Evolutionary conservation across 164 flowering plant genomes (phyloP).

Genomic region (Vitis riparia): DNA sequence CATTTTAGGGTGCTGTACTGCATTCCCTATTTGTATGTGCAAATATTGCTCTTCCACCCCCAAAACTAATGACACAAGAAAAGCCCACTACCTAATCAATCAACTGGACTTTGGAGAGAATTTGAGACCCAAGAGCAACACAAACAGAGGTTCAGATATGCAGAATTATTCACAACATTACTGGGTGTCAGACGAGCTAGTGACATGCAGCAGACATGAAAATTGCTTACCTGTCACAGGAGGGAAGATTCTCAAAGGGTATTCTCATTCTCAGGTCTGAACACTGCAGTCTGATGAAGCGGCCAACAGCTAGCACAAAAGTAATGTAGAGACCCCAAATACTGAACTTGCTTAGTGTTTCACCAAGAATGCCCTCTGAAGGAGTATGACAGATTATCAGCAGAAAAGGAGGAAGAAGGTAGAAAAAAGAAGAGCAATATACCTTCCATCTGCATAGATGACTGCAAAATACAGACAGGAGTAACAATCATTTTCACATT

Average conservation of each 20-base stretch:
- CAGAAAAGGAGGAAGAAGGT: not conserved
- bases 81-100: too few relatives aligned
- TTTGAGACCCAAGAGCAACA: too few relatives aligned
- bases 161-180: not conserved
- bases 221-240: slow-evolving; percentile 69
- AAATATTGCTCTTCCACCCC: too few relatives aligned
- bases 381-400: not conserved
- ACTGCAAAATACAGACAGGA: not conserved
- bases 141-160: too few relatives aligned
- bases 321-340: slow-evolving; percentile 90
- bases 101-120: too few relatives aligned
- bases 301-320: slow-evolving; percentile 87
- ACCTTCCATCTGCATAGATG: not conserved
- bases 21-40: too few relatives aligned
- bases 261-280: slow-evolving; percentile 84
- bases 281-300: slow-evolving; percentile 82
- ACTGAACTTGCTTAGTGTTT: slow-evolving; percentile 91
- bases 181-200: not conserved
- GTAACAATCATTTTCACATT: not conserved
- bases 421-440: too few relatives aligned
- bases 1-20: too few relatives aligned
- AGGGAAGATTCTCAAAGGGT: slow-evolving; percentile 85
- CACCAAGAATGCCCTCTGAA: slow-evolving; percentile 89
- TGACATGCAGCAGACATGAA: not conserved
- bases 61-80: too few relatives aligned